Evolutionary conservation across 78 protist species (phyloP), one percentile per base, ranked within the genome.

Genomic region (Paratrimastix pyriformis): DNA sequence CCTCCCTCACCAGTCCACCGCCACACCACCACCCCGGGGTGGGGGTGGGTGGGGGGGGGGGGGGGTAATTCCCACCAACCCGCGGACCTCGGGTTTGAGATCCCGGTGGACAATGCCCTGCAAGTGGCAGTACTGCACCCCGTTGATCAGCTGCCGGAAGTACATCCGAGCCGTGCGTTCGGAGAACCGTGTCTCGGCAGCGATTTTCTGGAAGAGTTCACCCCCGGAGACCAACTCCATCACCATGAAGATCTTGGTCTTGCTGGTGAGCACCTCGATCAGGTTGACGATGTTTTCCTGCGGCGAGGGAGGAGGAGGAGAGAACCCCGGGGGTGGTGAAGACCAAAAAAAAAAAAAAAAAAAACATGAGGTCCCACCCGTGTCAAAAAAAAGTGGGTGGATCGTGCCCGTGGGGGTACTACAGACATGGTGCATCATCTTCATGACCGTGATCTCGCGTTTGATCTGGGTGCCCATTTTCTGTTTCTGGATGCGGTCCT

Each of bases 81-180:
- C n/a, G n/a, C n/a, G n/a, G n/a, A n/a, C n/a, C n/a, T n/a, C 89
- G 7, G 89, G 89, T 81, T 82, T 86, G 38, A 78, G 45, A 38
- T 78, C 82, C 15, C 82, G 44, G 70, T 78, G 82, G 69, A 43
- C 46, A 21, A 78, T 68, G 40, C 68, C 68, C 46, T 71, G 65
- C 26, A 29, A 29, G 39, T 78, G 82, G 55, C 73, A 65, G 60
- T 71, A 71, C 29, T 78, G 62, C 15, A 62, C 68, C 15, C 68
- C 68, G 21, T 21, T 15, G 45, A 62, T 18, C 26, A 62, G 68
- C 21, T 62, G 68, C 18, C 21, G 68, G 37, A 62, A 62, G 21
- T 62, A 62, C 13, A 29, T 35, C 24, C 68, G 29, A 35, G 68
- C 68, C 29, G 37, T 33, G 13, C 15, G 39, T 33, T 62, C 68